Evolutionary conservation across 2,329 filamentous ascomycete species (phyloP), one percentile per base, ranked within the genome.

Genomic region (Colletotrichum godetiae): DNA sequence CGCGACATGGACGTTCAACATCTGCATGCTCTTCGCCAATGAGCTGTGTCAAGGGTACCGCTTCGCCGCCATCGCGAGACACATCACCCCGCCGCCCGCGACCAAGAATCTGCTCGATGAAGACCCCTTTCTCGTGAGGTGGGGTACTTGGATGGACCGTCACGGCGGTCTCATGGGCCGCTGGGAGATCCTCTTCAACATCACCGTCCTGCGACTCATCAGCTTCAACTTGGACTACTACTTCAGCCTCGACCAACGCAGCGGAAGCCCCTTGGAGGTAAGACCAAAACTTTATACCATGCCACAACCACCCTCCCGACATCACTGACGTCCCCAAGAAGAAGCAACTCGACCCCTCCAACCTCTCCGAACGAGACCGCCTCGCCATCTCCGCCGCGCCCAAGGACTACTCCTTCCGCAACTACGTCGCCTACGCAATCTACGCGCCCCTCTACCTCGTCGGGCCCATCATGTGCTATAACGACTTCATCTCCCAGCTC

Each of bases 141-240:
- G 92, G 86, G 95, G 92, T 8, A 85, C 86, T 56, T 93, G 90
- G 86, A 85, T 98, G 19, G 97, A 99, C 82, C 87, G 88, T 65
- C 92, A 93, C 76, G 92, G 94, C 8, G 97, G 97, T 0, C 85
- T 99, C n/a, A 92, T 97, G 80, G 88, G 92, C 0, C 90, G 96
- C 72, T 99, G 97, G 97, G 95, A 98, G 81, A 92, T 99, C n/a
- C 88, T 98, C 5, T 99, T 99, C 88, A 99, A 99, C 79, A 91
- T 99, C 74, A 98, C 96, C 3, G 92, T 98, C 31, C 86, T 99
- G 68, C 92, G 97, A 5, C 87, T 98, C 60, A 95, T 99, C 78
- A 98, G 96, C 81, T 99, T 98, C 88, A 98, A 98, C 81, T 83
- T 99, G 80, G 97, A 99, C 83, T 95, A 97, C 81, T 96, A 97